A percentile compares a stretch with the other conserved stretches of the same genome.
Conservation (phyloP, 192 early-diverging fungal genomes). For the Coemansia guatemalensis region DNA sequence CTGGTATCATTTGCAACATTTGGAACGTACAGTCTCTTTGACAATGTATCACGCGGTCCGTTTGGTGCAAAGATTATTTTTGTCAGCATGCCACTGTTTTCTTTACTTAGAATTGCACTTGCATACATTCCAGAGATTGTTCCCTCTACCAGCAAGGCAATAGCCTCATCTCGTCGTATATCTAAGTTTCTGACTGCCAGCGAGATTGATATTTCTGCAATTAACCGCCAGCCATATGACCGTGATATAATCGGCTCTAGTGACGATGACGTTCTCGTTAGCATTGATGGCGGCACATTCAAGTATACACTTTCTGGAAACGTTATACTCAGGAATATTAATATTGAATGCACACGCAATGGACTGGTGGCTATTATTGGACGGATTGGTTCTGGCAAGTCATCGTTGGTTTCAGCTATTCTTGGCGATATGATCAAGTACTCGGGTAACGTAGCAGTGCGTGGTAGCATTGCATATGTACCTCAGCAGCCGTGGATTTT, state of each 20-base stretch:
- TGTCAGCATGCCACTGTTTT: no score
- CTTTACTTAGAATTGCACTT: no score
- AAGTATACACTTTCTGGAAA: conserved; percentile 51
- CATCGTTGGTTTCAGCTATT: no score
- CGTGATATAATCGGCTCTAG: conserved; percentile 5
- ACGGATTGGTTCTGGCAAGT: no score
- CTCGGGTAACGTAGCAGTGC: conserved; percentile 55
- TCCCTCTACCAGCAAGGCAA: conserved; percentile 69
- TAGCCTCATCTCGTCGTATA: conserved; percentile 78
- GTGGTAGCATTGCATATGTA: no score
- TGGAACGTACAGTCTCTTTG: no score
- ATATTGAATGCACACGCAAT: conserved; percentile 37
- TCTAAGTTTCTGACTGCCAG: conserved; percentile 71
- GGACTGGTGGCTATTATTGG: conserved; percentile 59
- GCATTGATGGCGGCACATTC: conserved; percentile 39
- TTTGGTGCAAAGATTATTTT: no score
- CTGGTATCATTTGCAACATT: no score
- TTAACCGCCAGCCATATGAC: conserved; percentile 33
- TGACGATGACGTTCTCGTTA: conserved; percentile 21
- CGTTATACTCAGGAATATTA: conserved; percentile 42
- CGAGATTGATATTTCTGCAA: conserved; percentile 76
- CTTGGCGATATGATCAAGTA: no score
- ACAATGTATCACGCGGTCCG: no score
- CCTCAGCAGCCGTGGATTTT: conserved; percentile 60
- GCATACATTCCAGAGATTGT: conserved; percentile 81